These are phyloP conservation scores for Hericium alpestre DNA, from an alignment of 768 basidiomycete species.

Conservation along the genomic window DNA sequence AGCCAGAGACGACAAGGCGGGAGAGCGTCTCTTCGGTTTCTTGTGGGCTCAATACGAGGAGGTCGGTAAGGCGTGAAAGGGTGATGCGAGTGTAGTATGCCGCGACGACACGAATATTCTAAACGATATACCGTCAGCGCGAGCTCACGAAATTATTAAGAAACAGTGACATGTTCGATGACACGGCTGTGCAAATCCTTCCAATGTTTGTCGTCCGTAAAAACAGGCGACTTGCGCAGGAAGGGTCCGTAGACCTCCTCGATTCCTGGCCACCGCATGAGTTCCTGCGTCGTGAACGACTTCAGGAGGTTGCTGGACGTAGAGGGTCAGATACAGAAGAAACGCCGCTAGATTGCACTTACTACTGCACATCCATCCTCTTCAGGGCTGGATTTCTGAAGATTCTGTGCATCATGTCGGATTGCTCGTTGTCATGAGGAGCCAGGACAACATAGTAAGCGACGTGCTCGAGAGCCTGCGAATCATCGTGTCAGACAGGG, in stretches of 20 bases:
- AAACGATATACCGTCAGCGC: not conserved
- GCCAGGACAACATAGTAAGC: constrained; percentile 91
- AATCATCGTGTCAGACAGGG: constrained; percentile 6
- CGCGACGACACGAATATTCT: constrained; percentile 95
- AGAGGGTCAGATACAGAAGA: constrained; percentile 8
- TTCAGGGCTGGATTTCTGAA: constrained; percentile 66
- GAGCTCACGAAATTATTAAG: constrained; percentile 1
- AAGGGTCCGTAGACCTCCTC: constrained; percentile 79
- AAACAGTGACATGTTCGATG: constrained; percentile 81
- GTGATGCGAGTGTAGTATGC: constrained; percentile 93
- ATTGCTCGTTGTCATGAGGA: constrained; percentile 93
- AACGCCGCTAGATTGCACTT: constrained; percentile 12
- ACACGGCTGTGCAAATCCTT: constrained; percentile 92
- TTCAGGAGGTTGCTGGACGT: constrained; percentile 78
- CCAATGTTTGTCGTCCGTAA: constrained; percentile 73
- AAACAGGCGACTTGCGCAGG: constrained; percentile 72
- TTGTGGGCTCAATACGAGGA: constrained; percentile 74
- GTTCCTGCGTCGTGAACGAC: constrained; percentile 83
- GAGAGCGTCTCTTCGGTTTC: constrained; percentile 85
- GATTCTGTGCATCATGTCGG: constrained; percentile 88
- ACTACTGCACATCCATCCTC: constrained; percentile 83
- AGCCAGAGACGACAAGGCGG: constrained; percentile 82
- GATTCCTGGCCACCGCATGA: constrained; percentile 97
- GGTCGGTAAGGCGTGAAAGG: constrained; percentile 65
- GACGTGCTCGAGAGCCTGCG: constrained; percentile 85